Conservation (phyloP, 2,329 filamentous ascomycete genomes). For the Pyrenophora teres region DNA sequence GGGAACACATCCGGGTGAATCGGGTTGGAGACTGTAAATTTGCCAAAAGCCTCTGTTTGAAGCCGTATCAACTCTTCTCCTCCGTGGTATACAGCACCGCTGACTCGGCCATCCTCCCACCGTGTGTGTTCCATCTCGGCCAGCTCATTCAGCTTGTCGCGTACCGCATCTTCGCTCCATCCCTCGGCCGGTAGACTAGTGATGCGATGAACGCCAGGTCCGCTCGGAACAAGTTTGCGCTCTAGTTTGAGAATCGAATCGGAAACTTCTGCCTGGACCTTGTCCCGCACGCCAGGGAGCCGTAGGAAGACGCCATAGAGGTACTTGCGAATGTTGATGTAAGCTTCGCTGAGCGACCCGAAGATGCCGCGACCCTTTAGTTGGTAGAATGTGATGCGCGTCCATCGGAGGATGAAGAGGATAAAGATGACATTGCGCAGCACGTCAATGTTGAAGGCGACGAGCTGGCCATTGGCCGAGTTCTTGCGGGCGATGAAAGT, state of each 20-base stretch:
- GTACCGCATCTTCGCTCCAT: slow-evolving; percentile 77
- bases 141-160: slow-evolving; percentile 77
- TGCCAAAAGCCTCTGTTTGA: slow-evolving; percentile 90
- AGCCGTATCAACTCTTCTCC: slow-evolving; percentile 79
- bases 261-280: slow-evolving; percentile 82
- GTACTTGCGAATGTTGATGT: slow-evolving; percentile 70
- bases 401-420: slow-evolving; percentile 83
- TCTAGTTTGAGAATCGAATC: slow-evolving; percentile 82
- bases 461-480: slow-evolving; percentile 58
- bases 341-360: slow-evolving; percentile 76
- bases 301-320: slow-evolving; percentile 85
- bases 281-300: slow-evolving; percentile 80
- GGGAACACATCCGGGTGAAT: slow-evolving; percentile 99
- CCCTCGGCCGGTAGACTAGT: slow-evolving; percentile 80
- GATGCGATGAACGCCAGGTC: slow-evolving; percentile 73
- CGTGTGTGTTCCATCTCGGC: slow-evolving; percentile 88
- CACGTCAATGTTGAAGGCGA: slow-evolving; percentile 70
- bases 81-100: slow-evolving; percentile 94
- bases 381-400: slow-evolving; percentile 79
- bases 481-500: slow-evolving; percentile 66
- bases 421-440: slow-evolving; percentile 87
- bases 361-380: slow-evolving; percentile 86
- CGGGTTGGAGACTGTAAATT: slow-evolving; percentile 93
- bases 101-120: slow-evolving; percentile 96
- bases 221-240: slow-evolving; percentile 77